These are phyloP conservation scores for Nicotiana tomentosiformis DNA, from an alignment of 257 asterid species.

Conservation along the genomic window DNA sequence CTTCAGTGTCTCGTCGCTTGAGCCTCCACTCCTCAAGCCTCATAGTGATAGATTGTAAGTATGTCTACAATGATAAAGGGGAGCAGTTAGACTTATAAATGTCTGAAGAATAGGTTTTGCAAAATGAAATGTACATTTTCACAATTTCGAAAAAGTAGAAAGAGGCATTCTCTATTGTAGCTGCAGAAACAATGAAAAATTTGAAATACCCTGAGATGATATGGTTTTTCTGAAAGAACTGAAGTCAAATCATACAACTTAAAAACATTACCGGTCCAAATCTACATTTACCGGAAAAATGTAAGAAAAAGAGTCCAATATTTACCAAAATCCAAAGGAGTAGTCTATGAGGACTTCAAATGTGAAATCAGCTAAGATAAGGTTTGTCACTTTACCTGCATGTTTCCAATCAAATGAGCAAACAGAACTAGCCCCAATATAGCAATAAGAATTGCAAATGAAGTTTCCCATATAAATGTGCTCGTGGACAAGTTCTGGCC, in stretches of 20 bases:
- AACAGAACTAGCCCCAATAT: slow-evolving; percentile 82
- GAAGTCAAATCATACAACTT: background rate
- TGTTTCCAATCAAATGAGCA: slow-evolving; percentile 85
- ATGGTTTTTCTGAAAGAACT: background rate
- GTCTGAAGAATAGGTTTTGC: background rate
- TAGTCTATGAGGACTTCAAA: background rate
- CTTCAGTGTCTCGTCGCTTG: slow-evolving; percentile 81
- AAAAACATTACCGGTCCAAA: background rate
- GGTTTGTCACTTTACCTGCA: slow-evolving; percentile 52
- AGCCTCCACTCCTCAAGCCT: slow-evolving; percentile 96
- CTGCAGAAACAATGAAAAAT: background rate
- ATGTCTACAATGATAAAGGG: slow-evolving; percentile 40
- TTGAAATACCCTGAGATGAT: background rate
- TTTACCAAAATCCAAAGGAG: background rate
- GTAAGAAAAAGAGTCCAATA: background rate
- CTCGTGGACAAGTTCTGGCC: slow-evolving; percentile 74
- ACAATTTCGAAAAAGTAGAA: background rate
- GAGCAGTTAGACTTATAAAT: background rate
- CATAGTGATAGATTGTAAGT: slow-evolving; percentile 81
- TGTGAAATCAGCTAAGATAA: background rate
- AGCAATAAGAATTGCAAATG: slow-evolving; percentile 81
- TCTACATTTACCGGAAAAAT: background rate
- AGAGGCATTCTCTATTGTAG: background rate
- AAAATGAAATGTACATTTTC: background rate
- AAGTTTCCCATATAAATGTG: slow-evolving; percentile 70